Conservation (phyloP, 116 monocot genomes). For the Papilionanthe hybrid region DNA sequence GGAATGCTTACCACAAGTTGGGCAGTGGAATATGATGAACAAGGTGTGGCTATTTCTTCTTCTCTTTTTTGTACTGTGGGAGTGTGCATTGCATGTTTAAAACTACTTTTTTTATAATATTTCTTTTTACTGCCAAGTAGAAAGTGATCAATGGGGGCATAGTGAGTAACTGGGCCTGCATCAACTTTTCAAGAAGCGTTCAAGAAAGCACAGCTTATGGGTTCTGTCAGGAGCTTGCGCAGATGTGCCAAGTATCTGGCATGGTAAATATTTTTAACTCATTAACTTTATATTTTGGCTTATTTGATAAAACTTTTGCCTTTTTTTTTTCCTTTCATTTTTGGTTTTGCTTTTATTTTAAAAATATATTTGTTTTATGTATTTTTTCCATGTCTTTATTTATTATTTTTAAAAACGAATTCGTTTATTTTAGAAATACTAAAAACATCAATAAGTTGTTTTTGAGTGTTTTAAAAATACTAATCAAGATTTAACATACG, state of each 20-base stretch:
- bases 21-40: slow-evolving; percentile 98
- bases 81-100: background rate
- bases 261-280: slow-evolving; percentile 27
- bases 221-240: slow-evolving; percentile 41
- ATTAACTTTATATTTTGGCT: background rate
- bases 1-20: slow-evolving; percentile 66
- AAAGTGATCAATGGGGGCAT: slow-evolving; percentile 45
- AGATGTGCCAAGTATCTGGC: slow-evolving; percentile 47
- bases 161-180: slow-evolving; percentile 44
- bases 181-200: slow-evolving; percentile 43
- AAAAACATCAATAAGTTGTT: too few species aligned
- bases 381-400: too few species aligned
- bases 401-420: too few species aligned
- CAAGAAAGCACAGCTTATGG: slow-evolving; percentile 34
- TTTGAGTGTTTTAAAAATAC: too few species aligned
- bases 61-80: background rate
- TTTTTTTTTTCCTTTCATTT: too few species aligned
- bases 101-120: background rate
- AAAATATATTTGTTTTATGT: too few species aligned
- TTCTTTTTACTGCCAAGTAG: slow-evolving; percentile 17
- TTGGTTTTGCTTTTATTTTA: too few species aligned
- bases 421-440: too few species aligned
- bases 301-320: too few species aligned
- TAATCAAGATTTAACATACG: too few species aligned
- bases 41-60: slow-evolving; percentile 39